These are phyloP conservation scores for Postia placenta DNA, from an alignment of 768 basidiomycete genomes.

Conservation along the genomic window DNA sequence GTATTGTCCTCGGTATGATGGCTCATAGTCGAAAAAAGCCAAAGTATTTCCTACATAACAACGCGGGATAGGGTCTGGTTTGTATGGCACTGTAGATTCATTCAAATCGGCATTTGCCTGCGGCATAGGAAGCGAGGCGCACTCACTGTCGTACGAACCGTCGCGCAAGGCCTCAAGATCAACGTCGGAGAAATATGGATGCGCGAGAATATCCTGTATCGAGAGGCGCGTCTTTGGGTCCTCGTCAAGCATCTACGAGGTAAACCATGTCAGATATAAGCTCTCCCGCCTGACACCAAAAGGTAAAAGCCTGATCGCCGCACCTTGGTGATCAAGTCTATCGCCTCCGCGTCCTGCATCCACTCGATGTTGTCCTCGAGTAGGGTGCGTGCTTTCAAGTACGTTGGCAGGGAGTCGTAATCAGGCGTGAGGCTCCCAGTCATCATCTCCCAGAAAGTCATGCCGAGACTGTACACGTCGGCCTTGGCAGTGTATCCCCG, in stretches of 20 bases:
- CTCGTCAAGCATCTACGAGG: background rate
- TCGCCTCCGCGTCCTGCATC: background rate
- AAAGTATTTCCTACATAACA: too few species aligned
- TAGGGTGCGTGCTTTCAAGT: background rate
- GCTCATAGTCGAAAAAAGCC: too few species aligned
- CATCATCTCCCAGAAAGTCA: slow-evolving; percentile 25
- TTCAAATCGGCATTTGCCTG: background rate
- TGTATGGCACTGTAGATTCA: background rate
- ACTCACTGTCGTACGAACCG: background rate
- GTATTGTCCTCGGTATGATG: too few species aligned
- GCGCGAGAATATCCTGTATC: background rate
- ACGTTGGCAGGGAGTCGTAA: background rate
- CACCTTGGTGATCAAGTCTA: background rate
- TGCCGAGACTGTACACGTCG: slow-evolving; percentile 38
- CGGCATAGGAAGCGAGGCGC: background rate
- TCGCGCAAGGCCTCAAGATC: background rate
- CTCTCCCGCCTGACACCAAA: too few species aligned
- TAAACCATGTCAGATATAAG: background rate
- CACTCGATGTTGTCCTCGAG: too few species aligned
- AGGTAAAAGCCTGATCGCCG: background rate
- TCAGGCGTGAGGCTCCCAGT: background rate
- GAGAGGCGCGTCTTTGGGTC: background rate
- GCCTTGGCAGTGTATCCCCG: slow-evolving; percentile 35
- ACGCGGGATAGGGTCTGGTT: background rate
- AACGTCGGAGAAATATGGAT: background rate